phyloP scores from a whole-genome alignment of 768 basidiomycete species.

The Crucibulum laeve region DNA sequence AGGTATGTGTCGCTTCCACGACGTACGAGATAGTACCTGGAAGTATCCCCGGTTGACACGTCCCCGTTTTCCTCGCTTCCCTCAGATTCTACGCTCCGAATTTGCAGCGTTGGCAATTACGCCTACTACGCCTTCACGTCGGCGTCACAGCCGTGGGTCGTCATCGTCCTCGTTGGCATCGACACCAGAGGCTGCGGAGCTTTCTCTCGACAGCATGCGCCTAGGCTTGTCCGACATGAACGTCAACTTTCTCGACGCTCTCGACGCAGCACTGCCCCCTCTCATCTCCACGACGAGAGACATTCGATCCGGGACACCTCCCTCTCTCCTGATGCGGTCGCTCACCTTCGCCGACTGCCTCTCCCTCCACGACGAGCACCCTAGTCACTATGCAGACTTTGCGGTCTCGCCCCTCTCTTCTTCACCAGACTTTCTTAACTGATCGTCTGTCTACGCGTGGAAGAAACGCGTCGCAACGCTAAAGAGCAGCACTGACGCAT shows the following conservation, averaged over 20 bases:
- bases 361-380: conserved; percentile 27
- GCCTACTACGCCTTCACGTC: conserved; percentile 44
- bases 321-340: conserved; percentile 34
- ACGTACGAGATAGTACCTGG: conserved; percentile 4
- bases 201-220: conserved; percentile 33
- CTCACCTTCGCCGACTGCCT: conserved; percentile 38
- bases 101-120: conserved; percentile 55
- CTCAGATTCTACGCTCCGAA: conserved; percentile 23
- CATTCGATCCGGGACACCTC: conserved; percentile 21
- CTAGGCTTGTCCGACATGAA: conserved; percentile 32
- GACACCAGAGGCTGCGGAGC: conserved; percentile 40
- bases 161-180: conserved; percentile 40
- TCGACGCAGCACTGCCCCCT: conserved; percentile 23
- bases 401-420: conserved; percentile 40
- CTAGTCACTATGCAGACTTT: conserved; percentile 30
- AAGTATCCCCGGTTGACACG: conserved; percentile 11
- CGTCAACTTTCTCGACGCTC: conserved; percentile 29
- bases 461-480: conserved; percentile 6
- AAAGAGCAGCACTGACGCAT: too few species aligned
- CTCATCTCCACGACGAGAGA: conserved; percentile 19
- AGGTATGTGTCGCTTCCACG: conserved; percentile 28
- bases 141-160: conserved; percentile 36
- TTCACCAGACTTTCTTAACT: conserved; percentile 46
- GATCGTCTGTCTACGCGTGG: conserved; percentile 14
- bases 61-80: conserved; percentile 11